phyloP scores from a whole-genome alignment of 2,329 filamentous ascomycete genomes.

The Incumbomyces delicatus region DNA sequence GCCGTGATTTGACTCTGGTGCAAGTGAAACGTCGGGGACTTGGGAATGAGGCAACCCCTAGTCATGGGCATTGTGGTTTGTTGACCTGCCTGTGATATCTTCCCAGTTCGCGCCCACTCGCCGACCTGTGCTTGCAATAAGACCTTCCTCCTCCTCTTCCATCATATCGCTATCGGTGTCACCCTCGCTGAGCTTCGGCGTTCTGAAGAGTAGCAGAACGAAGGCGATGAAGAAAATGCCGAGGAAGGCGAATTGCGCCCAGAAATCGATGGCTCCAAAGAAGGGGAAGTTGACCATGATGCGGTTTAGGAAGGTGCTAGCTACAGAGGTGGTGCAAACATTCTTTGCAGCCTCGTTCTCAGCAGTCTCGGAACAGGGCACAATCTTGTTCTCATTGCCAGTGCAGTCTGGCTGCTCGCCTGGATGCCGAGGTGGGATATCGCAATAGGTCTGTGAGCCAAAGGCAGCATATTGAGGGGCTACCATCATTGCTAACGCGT shows the following conservation, averaged over 20 bases:
- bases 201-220: constrained; percentile 65
- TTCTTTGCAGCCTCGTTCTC: constrained; percentile 60
- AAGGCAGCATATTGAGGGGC: constrained; percentile 92
- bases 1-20: too few relatives aligned
- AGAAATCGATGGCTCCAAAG: constrained; percentile 87
- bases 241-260: constrained; percentile 90
- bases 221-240: constrained; percentile 75
- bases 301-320: constrained; percentile 86
- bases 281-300: constrained; percentile 91
- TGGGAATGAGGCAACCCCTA: neutral
- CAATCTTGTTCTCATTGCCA: constrained; percentile 59
- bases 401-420: constrained; percentile 67
- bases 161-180: constrained; percentile 73
- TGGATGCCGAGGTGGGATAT: constrained; percentile 53
- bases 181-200: constrained; percentile 64
- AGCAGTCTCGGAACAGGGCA: constrained; percentile 69
- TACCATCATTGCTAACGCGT: constrained; percentile 83
- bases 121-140: constrained; percentile 72
- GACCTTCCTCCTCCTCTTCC: constrained; percentile 83
- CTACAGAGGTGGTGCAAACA: constrained; percentile 83
- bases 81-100: constrained; percentile 60
- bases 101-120: constrained; percentile 82
- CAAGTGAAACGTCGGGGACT: neutral
- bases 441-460: constrained; percentile 89
- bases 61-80: neutral